These are phyloP conservation scores for Amphirosellinia nigrospora DNA, from an alignment of 495 filamentous ascomycete species.

Conservation along the genomic window DNA sequence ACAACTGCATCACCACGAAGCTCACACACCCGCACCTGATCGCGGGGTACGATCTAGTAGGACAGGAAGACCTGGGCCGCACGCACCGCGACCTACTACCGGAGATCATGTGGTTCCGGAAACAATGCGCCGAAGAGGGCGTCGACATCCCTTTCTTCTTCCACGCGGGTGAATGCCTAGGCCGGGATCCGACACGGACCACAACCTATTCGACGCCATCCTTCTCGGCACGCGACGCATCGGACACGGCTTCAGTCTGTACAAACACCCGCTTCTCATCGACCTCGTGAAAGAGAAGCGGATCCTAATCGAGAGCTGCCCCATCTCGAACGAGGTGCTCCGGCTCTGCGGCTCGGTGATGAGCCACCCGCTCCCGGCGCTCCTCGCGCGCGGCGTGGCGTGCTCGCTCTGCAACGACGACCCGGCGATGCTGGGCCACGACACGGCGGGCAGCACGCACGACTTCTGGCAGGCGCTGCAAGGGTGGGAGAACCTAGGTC, in stretches of 20 bases:
- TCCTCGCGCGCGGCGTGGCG: conserved; percentile 82
- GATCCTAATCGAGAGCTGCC: conserved; percentile 86
- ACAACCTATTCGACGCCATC: conserved; percentile 90
- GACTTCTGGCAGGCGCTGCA: conserved; percentile 94
- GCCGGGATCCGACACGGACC: conserved; percentile 75
- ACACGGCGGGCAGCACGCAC: conserved; percentile 76
- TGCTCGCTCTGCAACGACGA: conserved; percentile 85
- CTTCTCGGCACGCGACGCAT: conserved; percentile 87
- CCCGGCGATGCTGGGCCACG: conserved; percentile 80
- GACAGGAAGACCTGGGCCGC: conserved; percentile 80
- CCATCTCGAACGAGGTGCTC: conserved; percentile 83
- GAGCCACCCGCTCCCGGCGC: conserved; percentile 79
- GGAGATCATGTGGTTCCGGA: conserved; percentile 90
- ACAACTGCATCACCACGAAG: conserved; percentile 82
- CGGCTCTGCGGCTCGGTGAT: conserved; percentile 77
- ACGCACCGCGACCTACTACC: conserved; percentile 78
- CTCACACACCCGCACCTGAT: conserved; percentile 77
- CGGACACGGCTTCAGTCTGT: conserved; percentile 85
- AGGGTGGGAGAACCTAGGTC: conserved; percentile 81
- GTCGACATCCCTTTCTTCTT: conserved; percentile 96
- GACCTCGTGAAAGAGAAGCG: conserved; percentile 86
- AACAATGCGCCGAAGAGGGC: conserved; percentile 75
- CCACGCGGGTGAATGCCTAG: conserved; percentile 85
- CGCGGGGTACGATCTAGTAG: conserved; percentile 87
- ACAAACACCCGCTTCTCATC: conserved; percentile 88